A percentile compares a stretch with the other conserved stretches of the same genome.
These are phyloP conservation scores for Cordyceps tenuipes DNA, from an alignment of 2,329 filamentous ascomycete species.

Conservation along the genomic window DNA sequence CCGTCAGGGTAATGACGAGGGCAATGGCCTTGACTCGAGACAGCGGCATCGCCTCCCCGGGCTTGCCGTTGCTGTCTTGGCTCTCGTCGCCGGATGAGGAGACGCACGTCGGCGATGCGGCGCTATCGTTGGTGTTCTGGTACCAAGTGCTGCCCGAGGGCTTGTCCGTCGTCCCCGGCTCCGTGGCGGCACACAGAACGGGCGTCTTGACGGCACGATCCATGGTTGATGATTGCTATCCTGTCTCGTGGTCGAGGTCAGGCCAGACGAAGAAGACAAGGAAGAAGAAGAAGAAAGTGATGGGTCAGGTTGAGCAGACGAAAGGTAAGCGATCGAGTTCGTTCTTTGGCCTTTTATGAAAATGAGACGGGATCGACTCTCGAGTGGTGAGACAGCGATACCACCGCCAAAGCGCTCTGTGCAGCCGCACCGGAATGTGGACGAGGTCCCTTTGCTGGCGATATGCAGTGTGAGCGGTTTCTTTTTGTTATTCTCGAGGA, in stretches of 20 bases:
- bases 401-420: not conserved
- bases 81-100: not conserved
- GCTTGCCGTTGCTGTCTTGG: slow-evolving; percentile 15
- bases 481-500: not conserved
- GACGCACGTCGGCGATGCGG: not conserved
- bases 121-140: not conserved
- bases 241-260: not conserved
- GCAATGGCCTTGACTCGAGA: slow-evolving; percentile 46
- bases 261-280: not conserved
- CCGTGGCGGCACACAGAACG: not conserved
- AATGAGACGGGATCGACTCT: not conserved
- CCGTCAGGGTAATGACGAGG: slow-evolving; percentile 45
- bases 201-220: not conserved
- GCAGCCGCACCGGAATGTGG: not conserved
- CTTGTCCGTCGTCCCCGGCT: not conserved
- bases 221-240: not conserved
- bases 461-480: not conserved
- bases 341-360: not conserved
- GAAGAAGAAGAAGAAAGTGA: not conserved
- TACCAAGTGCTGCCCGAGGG: not conserved
- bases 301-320: not conserved
- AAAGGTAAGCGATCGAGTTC: not conserved
- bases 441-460: not conserved
- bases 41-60: slow-evolving; percentile 23
- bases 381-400: not conserved